phyloP scores from a whole-genome alignment of 305 asterid species.

The Coffea humblotiana region DNA sequence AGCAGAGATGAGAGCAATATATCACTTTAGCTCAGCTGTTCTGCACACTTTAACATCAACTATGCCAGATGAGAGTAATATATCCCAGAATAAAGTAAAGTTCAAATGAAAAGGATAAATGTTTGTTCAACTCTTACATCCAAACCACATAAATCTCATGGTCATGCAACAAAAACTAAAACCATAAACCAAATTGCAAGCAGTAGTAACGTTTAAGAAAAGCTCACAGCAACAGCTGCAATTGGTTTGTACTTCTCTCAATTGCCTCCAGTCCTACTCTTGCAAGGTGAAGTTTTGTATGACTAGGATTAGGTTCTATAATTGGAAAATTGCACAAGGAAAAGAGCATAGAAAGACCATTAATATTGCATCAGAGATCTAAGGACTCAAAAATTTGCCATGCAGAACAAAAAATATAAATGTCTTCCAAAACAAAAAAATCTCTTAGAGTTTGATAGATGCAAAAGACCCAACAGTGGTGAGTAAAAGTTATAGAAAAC shows the following conservation, averaged over 20 bases:
- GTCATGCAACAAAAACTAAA: background rate
- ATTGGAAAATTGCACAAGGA: slow-evolving; percentile 75
- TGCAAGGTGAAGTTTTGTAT: slow-evolving; percentile 89
- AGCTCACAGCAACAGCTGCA: slow-evolving; percentile 95
- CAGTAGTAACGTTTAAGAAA: slow-evolving; percentile 25
- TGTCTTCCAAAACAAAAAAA: no score
- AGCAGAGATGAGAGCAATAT: no score
- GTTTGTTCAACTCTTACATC: background rate
- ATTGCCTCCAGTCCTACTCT: slow-evolving; percentile 93
- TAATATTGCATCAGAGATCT: background rate
- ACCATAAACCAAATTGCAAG: background rate
- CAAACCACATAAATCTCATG: background rate
- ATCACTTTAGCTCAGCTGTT: no score
- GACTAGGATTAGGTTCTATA: slow-evolving; percentile 97
- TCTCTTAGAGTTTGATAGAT: background rate
- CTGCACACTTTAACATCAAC: no score
- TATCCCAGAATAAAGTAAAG: background rate
- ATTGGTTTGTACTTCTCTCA: slow-evolving; percentile 78
- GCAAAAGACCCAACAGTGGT: background rate
- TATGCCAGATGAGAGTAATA: background rate
- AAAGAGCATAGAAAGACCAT: background rate
- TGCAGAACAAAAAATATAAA: background rate
- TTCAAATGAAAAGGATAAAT: background rate
- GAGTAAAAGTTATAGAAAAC: background rate
- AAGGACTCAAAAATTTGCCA: background rate